Conservation (phyloP, 129 eudicot species). For the Ambrosia trifida region DNA sequence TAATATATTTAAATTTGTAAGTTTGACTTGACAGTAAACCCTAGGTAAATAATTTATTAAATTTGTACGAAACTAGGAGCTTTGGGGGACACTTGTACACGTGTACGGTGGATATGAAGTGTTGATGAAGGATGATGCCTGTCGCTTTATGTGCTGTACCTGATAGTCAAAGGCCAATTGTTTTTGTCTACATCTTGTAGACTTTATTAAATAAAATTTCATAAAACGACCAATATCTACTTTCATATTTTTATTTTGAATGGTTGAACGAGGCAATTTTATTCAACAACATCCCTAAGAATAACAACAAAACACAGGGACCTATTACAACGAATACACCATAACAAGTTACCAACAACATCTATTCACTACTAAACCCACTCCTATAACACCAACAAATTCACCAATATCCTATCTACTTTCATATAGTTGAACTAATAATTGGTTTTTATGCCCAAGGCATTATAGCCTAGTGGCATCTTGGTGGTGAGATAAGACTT, state of each 20-base stretch:
- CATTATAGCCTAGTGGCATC: too few relatives aligned
- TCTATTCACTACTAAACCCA: too few relatives aligned
- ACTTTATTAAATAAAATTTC: constrained; percentile 11
- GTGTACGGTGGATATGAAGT: constrained; percentile 33
- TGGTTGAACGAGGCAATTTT: too few relatives aligned
- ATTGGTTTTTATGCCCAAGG: neutral
- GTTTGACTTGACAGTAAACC: constrained; percentile 33
- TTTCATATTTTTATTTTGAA: neutral
- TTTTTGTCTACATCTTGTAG: constrained; percentile 33
- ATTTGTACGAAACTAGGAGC: constrained; percentile 6
- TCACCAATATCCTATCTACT: too few relatives aligned
- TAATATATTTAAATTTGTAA: constrained; percentile 11
- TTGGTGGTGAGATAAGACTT: too few relatives aligned
- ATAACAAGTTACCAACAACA: too few relatives aligned
- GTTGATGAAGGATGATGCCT: constrained; percentile 13
- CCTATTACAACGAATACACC: too few relatives aligned
- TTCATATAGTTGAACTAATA: too few relatives aligned
- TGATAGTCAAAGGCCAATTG: constrained; percentile 40
- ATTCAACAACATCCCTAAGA: too few relatives aligned
- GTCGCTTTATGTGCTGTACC: constrained; percentile 35
- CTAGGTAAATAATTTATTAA: constrained; percentile 18
- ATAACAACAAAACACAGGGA: too few relatives aligned
- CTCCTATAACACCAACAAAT: too few relatives aligned
- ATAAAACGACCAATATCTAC: constrained; percentile 19
- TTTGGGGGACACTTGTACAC: constrained; percentile 15